Percentiles rank a stretch among this genome's conserved stretches.
Conservation (phyloP, 75 land plant genomes). For the Pseudotsuga menziesii region DNA sequence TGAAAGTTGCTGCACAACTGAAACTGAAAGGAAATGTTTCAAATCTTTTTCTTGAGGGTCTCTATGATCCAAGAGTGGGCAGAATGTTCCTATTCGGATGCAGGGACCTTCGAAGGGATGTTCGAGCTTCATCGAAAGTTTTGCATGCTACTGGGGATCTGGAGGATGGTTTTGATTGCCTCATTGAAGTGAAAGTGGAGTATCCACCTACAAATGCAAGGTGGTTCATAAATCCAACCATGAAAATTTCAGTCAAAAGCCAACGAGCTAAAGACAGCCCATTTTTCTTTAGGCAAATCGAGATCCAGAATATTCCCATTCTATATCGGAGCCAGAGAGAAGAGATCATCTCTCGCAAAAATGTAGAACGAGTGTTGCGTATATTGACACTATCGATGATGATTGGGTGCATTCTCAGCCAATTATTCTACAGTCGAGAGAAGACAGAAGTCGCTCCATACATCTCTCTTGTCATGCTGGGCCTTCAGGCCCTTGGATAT, state of each 20-base stretch:
- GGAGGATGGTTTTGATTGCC: conserved; percentile 61
- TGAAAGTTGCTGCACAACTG: conserved; percentile 58
- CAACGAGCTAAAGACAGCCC: conserved; percentile 44
- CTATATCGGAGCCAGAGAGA: conserved; percentile 49
- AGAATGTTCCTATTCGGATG: conserved; percentile 63
- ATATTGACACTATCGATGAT: conserved; percentile 49
- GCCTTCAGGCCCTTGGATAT: conserved; percentile 71
- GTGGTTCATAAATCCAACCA: conserved; percentile 59
- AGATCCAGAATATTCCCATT: conserved; percentile 53
- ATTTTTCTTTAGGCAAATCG: conserved; percentile 33
- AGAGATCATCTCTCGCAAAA: conserved; percentile 55
- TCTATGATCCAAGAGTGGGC: conserved; percentile 53
- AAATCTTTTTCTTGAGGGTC: conserved; percentile 49
- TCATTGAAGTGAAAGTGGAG: conserved; percentile 38
- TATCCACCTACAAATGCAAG: conserved; percentile 63
- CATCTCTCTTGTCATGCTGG: conserved; percentile 67
- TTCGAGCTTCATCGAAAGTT: conserved; percentile 23
- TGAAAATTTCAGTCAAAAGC: conserved; percentile 40
- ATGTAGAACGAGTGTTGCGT: conserved; percentile 44
- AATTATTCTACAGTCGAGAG: conserved; percentile 38
- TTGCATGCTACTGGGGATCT: conserved; percentile 42
- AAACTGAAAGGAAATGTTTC: conserved; percentile 29
- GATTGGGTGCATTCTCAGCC: conserved; percentile 47
- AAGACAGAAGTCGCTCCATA: conserved; percentile 48
- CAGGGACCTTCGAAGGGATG: conserved; percentile 25